These are phyloP conservation scores for Boletellus deceptivus DNA, from an alignment of 1,284 basidiomycete species.

Conservation along the genomic window DNA sequence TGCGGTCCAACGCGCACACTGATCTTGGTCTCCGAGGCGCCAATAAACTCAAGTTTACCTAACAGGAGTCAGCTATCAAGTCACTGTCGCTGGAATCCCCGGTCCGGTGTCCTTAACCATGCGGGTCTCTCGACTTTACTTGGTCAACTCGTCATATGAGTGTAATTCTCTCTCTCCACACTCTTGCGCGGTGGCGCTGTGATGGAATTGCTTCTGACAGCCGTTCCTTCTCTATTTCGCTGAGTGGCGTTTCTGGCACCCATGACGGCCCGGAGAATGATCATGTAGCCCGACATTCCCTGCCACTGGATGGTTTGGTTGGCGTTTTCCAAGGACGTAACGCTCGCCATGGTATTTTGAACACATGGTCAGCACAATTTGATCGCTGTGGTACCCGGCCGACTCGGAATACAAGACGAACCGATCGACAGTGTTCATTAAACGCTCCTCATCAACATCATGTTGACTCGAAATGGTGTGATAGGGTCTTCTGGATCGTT, in stretches of 20 bases:
- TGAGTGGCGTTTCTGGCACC: not conserved
- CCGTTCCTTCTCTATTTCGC: not conserved
- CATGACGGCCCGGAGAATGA: not conserved
- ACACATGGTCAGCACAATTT: slow-evolving; percentile 1
- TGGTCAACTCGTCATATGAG: not conserved
- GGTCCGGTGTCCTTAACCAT: not conserved
- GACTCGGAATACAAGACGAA: slow-evolving; percentile 11
- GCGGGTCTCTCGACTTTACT: not conserved
- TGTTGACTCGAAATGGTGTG: slow-evolving; percentile 7
- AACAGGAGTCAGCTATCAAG: not conserved
- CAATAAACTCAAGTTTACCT: not conserved
- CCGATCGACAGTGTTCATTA: slow-evolving; percentile 2
- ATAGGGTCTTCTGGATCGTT: slow-evolving; percentile 9
- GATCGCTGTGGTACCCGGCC: slow-evolving; percentile 1
- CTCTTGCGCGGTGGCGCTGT: not conserved
- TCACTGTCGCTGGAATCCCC: not conserved
- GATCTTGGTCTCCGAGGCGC: not conserved
- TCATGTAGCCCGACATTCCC: slow-evolving; percentile 5
- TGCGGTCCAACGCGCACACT: not conserved
- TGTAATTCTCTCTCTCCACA: not conserved
- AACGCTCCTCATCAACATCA: not conserved
- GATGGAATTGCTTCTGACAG: not conserved
- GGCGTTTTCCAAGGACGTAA: slow-evolving; percentile 9
- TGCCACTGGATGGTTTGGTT: slow-evolving; percentile 30
- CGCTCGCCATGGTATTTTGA: slow-evolving; percentile 7